These are phyloP conservation scores for Vigna radiata DNA, from an alignment of 306 rosid species.

Conservation along the genomic window DNA sequence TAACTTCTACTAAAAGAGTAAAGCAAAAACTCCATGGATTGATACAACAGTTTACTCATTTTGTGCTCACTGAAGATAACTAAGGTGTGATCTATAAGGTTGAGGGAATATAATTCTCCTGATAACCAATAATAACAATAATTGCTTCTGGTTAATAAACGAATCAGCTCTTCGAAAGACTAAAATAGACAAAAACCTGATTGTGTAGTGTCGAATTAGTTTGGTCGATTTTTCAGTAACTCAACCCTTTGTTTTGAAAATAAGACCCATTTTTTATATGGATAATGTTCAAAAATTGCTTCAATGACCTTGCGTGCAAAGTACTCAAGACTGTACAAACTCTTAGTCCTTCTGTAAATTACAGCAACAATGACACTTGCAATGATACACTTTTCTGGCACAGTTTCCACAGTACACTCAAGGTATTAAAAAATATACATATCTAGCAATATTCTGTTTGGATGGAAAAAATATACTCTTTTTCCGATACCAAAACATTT, in stretches of 20 bases:
- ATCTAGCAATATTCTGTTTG: background rate
- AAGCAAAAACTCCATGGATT: background rate
- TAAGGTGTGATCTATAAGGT: too few relatives aligned
- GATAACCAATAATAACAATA: background rate
- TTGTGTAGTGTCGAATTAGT: background rate
- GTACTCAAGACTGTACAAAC: constrained; percentile 16
- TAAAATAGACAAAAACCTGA: background rate
- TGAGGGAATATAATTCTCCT: background rate
- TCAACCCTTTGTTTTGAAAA: constrained; percentile 9
- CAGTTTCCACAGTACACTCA: background rate
- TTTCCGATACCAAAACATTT: background rate
- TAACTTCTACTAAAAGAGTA: background rate
- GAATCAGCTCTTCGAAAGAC: background rate
- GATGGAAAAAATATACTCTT: background rate
- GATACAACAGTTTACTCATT: background rate
- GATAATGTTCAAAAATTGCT: constrained; percentile 17
- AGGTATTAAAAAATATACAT: background rate
- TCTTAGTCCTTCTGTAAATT: constrained; percentile 3
- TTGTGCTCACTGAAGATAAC: too few relatives aligned
- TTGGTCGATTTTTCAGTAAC: background rate
- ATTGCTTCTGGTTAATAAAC: background rate
- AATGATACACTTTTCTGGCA: background rate
- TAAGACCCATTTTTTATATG: background rate
- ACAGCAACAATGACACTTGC: constrained; percentile 1
- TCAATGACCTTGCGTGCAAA: background rate